Evolutionary conservation across 331 rosid genomes (phyloP), one percentile per base, ranked within the genome.

Genomic region (Stylosanthes scabra): DNA sequence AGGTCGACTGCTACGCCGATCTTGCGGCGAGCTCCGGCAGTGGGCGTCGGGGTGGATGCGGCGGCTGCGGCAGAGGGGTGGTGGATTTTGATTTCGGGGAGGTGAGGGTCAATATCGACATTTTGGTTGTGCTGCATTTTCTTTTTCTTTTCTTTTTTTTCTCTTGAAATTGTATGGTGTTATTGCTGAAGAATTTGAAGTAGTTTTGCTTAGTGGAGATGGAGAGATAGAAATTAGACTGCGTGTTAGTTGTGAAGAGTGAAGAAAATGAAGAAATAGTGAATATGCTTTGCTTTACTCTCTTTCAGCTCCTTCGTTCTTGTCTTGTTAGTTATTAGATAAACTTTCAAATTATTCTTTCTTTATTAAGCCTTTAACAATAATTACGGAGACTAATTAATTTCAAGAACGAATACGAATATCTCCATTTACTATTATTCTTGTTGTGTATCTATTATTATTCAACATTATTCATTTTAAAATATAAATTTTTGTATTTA

Each of bases 1-100:
- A 90, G 91, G 80, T 88, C 93, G 11, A 88, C 96, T 7, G 96
- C 93, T 1, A 88, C 96, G 7, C 96, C 96, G 16, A 90, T 83
- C 80, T 78, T 84, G 69, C 96, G 96, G 76, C 96, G 93, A 58
- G 93, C 96, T 0, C 93, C 91, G 27, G 96, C 93, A 8, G 93
- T 88, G 1, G 93, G 96, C 29, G 96, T 90, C 2, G 96, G 93
- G 29, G 87, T 86, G 66, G 97, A 86, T 47, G 75, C 73, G 9
- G 75, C 52, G 16, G 79, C 52, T 13, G 84, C 55, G 70, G 97
- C 87, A 58, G 87, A 71, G 1, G 91, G 88, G 66, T 88, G 96
- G 81, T 86, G 96, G 77, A 84, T 86, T 82, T 80, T 84, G 88
- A 90, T 88, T 64, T 67, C 50, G 2, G 96, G 93, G 55, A 90